Evolutionary conservation across 495 filamentous ascomycete species (phyloP).

Genomic region (Xylaria sp.): DNA sequence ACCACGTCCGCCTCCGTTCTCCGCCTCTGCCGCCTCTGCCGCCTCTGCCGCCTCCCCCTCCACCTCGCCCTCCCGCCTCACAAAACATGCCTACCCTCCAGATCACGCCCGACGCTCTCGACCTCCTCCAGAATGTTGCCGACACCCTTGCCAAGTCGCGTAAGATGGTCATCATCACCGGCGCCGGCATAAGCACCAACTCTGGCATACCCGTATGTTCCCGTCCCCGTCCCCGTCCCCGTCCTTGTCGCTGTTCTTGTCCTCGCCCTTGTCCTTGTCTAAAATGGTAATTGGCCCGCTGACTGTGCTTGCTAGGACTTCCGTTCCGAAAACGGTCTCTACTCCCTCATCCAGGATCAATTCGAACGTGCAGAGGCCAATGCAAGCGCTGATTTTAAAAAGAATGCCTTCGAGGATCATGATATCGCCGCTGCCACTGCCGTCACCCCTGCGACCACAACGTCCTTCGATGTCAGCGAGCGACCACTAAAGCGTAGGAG

Average conservation of each 20-base stretch:
- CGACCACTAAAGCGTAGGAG: conserved; percentile 55
- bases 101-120: conserved; percentile 55
- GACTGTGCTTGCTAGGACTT: conserved; percentile 65
- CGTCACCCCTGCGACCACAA: not conserved
- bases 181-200: conserved; percentile 76
- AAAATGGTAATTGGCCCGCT: not conserved
- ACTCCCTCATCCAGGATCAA: conserved; percentile 70
- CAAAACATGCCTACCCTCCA: conserved; percentile 62
- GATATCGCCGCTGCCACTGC: conserved; percentile 1
- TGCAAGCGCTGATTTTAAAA: conserved; percentile 4
- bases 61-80: not conserved
- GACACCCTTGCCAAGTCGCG: conserved; percentile 64
- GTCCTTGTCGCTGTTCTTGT: not conserved
- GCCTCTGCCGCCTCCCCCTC: not conserved
- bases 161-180: conserved; percentile 71
- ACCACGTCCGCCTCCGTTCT: not conserved
- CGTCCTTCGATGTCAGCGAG: conserved; percentile 40
- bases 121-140: conserved; percentile 66
- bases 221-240: not conserved
- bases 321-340: conserved; percentile 72
- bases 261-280: not conserved
- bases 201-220: conserved; percentile 71
- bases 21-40: not conserved
- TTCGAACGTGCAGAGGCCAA: conserved; percentile 58
- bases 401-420: conserved; percentile 24